These are phyloP conservation scores for Pisolithus sp. DNA, from an alignment of 768 basidiomycete genomes.

Conservation along the genomic window DNA sequence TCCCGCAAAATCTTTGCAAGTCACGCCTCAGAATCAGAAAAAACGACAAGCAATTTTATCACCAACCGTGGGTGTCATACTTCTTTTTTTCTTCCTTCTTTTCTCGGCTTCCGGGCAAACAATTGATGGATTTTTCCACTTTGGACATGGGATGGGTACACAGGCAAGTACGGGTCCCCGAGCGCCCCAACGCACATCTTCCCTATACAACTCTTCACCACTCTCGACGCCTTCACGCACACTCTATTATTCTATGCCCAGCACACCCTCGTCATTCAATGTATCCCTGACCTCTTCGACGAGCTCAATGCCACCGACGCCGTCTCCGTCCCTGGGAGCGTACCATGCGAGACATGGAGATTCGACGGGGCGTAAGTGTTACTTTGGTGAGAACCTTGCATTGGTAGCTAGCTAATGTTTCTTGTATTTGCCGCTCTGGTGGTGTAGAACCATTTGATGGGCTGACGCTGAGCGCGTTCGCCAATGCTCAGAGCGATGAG, in stretches of 20 bases:
- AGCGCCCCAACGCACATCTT: slow-evolving; percentile 24
- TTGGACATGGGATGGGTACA: neutral
- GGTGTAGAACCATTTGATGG: slow-evolving; percentile 24
- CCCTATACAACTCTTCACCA: slow-evolving; percentile 26
- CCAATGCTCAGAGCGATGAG: slow-evolving; percentile 19
- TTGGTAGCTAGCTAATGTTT: neutral
- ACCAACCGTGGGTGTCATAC: slow-evolving; percentile 11
- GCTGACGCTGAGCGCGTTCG: slow-evolving; percentile 20
- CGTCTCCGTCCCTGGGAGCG: slow-evolving; percentile 34
- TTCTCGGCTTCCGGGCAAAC: too few relatives aligned
- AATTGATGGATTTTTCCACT: neutral
- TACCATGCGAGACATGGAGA: slow-evolving; percentile 33
- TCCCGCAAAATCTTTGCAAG: slow-evolving; percentile 12
- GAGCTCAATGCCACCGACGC: slow-evolving; percentile 26
- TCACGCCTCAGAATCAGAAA: slow-evolving; percentile 21
- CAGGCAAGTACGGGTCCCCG: slow-evolving; percentile 6
- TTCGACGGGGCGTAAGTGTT: slow-evolving; percentile 31
- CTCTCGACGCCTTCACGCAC: slow-evolving; percentile 29
- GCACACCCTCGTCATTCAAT: slow-evolving; percentile 34
- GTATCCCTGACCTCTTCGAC: slow-evolving; percentile 28
- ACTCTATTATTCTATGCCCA: slow-evolving; percentile 28
- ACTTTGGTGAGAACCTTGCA: neutral
- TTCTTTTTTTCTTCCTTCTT: neutral
- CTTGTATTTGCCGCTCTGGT: neutral
- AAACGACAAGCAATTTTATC: slow-evolving; percentile 22